Conservation (phyloP, 768 basidiomycete genomes). For the Lentinula detonsa region DNA sequence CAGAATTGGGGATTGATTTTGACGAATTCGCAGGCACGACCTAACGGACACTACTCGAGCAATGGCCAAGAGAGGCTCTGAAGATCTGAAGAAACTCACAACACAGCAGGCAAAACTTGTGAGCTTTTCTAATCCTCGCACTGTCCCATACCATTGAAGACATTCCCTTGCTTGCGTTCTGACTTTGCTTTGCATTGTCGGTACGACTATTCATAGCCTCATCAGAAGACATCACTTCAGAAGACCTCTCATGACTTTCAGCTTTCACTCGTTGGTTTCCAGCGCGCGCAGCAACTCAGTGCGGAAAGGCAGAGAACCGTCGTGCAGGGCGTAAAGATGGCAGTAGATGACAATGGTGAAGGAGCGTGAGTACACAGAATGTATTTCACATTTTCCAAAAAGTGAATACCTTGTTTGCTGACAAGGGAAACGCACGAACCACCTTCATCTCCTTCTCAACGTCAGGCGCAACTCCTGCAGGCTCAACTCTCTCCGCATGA, state of each 20-base stretch:
- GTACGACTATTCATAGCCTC: conserved; percentile 42
- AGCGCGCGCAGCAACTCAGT: conserved; percentile 84
- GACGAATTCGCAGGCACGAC: conserved; percentile 60
- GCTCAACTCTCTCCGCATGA: conserved; percentile 82
- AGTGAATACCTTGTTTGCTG: conserved; percentile 2
- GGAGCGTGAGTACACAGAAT: neutral
- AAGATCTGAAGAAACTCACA: conserved; percentile 87
- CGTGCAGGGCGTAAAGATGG: conserved; percentile 80
- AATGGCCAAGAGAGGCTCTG: conserved; percentile 91
- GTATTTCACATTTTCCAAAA: neutral
- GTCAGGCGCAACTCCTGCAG: conserved; percentile 67
- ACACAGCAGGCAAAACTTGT: conserved; percentile 59
- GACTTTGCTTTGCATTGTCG: neutral
- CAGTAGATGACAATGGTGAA: conserved; percentile 66
- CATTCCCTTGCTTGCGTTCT: neutral
- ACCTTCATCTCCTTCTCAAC: conserved; percentile 47
- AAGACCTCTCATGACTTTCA: conserved; percentile 95
- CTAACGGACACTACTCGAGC: conserved; percentile 90
- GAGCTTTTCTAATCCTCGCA: conserved; percentile 14
- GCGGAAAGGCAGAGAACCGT: conserved; percentile 87
- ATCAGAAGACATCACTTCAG: conserved; percentile 77
- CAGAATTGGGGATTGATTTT: neutral
- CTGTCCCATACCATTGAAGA: neutral
- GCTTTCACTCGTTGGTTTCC: conserved; percentile 84
- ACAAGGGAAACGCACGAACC: conserved; percentile 22